A percentile compares a stretch with the other conserved stretches of the same genome.
Conservation (phyloP, 2,329 filamentous ascomycete species). For the Calonectria multiphialidica region DNA sequence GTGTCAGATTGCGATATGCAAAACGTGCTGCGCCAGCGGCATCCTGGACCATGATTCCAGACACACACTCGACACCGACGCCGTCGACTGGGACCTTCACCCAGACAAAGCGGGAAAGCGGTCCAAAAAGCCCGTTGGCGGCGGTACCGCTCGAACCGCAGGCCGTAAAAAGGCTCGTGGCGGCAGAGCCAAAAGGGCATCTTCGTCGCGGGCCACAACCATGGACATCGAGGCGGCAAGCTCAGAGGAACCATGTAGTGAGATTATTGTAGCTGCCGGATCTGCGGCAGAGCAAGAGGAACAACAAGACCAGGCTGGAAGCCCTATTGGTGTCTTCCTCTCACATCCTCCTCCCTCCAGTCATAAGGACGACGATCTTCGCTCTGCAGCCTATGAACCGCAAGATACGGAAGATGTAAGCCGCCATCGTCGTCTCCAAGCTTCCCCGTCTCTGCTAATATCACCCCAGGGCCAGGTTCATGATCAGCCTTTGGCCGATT, state of each 20-base stretch:
- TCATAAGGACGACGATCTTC: not conserved
- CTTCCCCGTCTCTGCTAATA: not conserved
- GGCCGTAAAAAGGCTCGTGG: not conserved
- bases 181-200: not conserved
- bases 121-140: not conserved
- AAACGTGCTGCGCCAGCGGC: constrained; percentile 10
- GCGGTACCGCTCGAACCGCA: not conserved
- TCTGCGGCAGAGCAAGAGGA: not conserved
- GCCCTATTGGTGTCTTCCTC: not conserved
- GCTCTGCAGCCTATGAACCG: too few relatives aligned
- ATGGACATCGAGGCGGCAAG: not conserved
- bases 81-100: constrained; percentile 22
- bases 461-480: not conserved
- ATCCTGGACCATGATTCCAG: constrained; percentile 15
- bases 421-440: not conserved
- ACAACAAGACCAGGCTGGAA: not conserved
- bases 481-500: not conserved
- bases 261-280: not conserved
- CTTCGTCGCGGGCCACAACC: not conserved
- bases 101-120: constrained; percentile 1
- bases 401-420: not conserved
- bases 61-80: constrained; percentile 15
- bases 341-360: not conserved
- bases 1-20: constrained; percentile 25
- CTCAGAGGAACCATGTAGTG: not conserved